phyloP scores from a whole-genome alignment of 768 basidiomycete genomes.

The Rhodotorula babjevae region DNA sequence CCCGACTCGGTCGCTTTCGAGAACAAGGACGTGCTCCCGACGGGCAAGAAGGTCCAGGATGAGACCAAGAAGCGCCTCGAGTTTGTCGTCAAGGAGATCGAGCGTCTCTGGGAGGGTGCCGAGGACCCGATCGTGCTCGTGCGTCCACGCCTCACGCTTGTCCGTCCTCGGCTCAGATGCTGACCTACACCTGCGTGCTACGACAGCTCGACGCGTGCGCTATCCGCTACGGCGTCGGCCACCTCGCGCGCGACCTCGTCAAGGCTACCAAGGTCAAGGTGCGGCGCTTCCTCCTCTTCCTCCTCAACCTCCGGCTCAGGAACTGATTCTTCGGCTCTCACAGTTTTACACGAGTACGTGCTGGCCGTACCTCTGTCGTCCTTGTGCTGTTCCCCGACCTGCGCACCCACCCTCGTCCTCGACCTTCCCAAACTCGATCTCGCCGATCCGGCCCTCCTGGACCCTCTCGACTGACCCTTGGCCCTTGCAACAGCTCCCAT shows the following conservation, averaged over 20 bases:
- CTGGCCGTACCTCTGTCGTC: no score
- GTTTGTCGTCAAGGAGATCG: slow-evolving; percentile 70
- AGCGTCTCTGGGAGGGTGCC: slow-evolving; percentile 60
- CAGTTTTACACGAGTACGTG: slow-evolving; percentile 36
- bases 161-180: no score
- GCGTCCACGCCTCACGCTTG: background rate
- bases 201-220: slow-evolving; percentile 63
- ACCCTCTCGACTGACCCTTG: no score
- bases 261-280: slow-evolving; percentile 57
- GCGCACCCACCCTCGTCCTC: no score
- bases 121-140: slow-evolving; percentile 65
- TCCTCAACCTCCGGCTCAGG: no score
- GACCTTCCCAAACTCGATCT: no score
- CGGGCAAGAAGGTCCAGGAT: slow-evolving; percentile 25
- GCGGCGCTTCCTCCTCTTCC: slow-evolving; percentile 50
- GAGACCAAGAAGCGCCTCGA: slow-evolving; percentile 50
- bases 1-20: slow-evolving; percentile 1
- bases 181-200: no score
- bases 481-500: slow-evolving; percentile 38
- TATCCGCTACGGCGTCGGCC: slow-evolving; percentile 62
- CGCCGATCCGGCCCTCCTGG: no score
- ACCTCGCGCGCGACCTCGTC: slow-evolving; percentile 62
- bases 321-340: no score
- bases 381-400: no score
- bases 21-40: slow-evolving; percentile 18